Conservation (phyloP, 352 stramenopile genomes). For the Phytophthora fragariaefolia region DNA sequence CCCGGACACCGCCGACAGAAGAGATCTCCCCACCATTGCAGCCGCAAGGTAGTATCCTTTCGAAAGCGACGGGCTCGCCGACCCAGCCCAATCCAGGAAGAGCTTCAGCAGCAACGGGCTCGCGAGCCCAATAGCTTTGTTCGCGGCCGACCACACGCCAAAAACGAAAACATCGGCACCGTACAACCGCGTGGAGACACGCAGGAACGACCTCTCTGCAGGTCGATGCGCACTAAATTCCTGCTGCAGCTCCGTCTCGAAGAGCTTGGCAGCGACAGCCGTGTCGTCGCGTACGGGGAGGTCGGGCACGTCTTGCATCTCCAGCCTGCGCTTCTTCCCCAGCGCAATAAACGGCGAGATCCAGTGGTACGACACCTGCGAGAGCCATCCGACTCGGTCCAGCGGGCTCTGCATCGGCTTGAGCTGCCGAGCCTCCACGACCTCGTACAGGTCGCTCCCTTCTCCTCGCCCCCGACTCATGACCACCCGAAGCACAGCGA, state of each 20-base stretch:
- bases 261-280: slow-evolving; percentile 42
- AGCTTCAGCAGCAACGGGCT: slow-evolving; percentile 83
- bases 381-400: slow-evolving; percentile 60
- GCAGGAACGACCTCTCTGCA: slow-evolving; percentile 57
- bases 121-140: slow-evolving; percentile 73
- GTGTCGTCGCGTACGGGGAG: slow-evolving; percentile 63
- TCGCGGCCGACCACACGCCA: slow-evolving; percentile 68
- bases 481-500: slow-evolving; percentile 26
- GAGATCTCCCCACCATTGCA: slow-evolving; percentile 57
- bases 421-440: background rate
- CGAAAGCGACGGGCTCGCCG: slow-evolving; percentile 40
- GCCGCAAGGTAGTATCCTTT: slow-evolving; percentile 66
- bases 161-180: slow-evolving; percentile 64
- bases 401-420: slow-evolving; percentile 43
- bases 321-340: slow-evolving; percentile 56
- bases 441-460: background rate
- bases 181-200: slow-evolving; percentile 59
- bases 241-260: slow-evolving; percentile 48
- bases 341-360: slow-evolving; percentile 70
- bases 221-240: slow-evolving; percentile 41
- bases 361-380: slow-evolving; percentile 73
- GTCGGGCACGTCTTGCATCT: slow-evolving; percentile 63
- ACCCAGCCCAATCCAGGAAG: slow-evolving; percentile 77
- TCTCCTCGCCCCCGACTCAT: background rate
- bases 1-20: slow-evolving; percentile 65